phyloP scores from a whole-genome alignment of 2,329 filamentous ascomycete genomes.

The Aspergillus latus region DNA sequence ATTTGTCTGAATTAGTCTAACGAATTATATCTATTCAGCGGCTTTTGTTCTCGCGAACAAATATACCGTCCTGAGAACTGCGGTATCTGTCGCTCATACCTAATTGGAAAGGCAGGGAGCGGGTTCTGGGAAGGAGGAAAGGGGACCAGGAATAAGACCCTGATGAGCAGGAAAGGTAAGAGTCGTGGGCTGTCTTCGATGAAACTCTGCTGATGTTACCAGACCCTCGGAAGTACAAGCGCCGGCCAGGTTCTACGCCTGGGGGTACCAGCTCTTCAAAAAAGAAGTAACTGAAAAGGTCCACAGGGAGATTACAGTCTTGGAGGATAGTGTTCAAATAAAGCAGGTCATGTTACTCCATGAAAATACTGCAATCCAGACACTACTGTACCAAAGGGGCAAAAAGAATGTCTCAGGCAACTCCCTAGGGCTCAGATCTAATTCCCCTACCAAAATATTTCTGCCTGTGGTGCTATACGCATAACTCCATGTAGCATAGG shows the following conservation, averaged over 20 bases:
- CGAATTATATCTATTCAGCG: slow-evolving; percentile 37
- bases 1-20: not conserved
- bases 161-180: slow-evolving; percentile 69
- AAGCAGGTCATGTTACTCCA: too few relatives aligned
- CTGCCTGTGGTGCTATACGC: too few relatives aligned
- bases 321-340: too few relatives aligned
- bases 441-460: too few relatives aligned
- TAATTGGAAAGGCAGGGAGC: slow-evolving; percentile 64
- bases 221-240: slow-evolving; percentile 71
- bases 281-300: slow-evolving; percentile 24
- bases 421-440: too few relatives aligned
- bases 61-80: slow-evolving; percentile 75
- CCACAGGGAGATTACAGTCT: too few relatives aligned
- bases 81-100: slow-evolving; percentile 66
- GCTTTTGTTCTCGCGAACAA: slow-evolving; percentile 77
- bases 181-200: not conserved
- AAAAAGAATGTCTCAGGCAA: too few relatives aligned
- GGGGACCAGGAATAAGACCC: slow-evolving; percentile 68
- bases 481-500: too few relatives aligned
- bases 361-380: too few relatives aligned
- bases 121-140: slow-evolving; percentile 90
- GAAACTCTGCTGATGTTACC: slow-evolving; percentile 12
- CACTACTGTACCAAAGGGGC: too few relatives aligned
- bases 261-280: slow-evolving; percentile 31
- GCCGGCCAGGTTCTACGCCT: slow-evolving; percentile 49